phyloP scores from a whole-genome alignment of 2,329 filamentous ascomycete species.

The Ophiostoma fasciatum region DNA sequence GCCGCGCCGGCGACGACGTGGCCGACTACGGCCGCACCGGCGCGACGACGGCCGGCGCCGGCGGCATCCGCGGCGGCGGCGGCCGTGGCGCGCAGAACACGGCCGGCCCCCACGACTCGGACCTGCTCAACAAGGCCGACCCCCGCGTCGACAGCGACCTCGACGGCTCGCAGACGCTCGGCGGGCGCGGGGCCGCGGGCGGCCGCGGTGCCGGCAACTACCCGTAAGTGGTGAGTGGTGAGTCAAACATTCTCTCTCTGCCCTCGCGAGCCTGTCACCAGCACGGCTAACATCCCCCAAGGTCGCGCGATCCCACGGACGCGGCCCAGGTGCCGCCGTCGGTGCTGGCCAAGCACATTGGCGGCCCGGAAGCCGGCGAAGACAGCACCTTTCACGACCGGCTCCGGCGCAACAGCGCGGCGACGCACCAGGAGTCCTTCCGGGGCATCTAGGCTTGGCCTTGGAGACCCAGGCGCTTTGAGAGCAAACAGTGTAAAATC shows the following conservation, averaged over 20 bases:
- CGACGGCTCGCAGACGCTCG: slow-evolving; percentile 31
- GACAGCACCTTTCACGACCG: slow-evolving; percentile 28
- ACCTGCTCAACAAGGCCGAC: slow-evolving; percentile 29
- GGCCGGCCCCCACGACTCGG: slow-evolving; percentile 25
- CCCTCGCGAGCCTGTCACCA: no score
- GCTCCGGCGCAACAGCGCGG: slow-evolving; percentile 28
- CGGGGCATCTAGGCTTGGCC: slow-evolving; percentile 25
- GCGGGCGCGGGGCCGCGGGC: slow-evolving; percentile 26
- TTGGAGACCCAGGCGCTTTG: no score
- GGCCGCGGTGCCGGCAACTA: slow-evolving; percentile 34
- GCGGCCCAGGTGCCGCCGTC: slow-evolving; percentile 44
- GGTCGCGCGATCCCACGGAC: slow-evolving; percentile 39
- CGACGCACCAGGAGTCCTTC: slow-evolving; percentile 33
- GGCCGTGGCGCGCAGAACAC: slow-evolving; percentile 7
- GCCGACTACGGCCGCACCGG: no score
- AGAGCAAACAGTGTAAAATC: no score
- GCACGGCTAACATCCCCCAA: no score
- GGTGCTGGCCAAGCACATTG: slow-evolving; percentile 31
- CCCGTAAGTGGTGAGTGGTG: slow-evolving; percentile 25
- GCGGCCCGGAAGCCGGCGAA: slow-evolving; percentile 30
- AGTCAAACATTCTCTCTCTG: no score
- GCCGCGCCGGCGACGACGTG: no score
- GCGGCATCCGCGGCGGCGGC: not conserved
- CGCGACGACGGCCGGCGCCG: no score
- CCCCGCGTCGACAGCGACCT: slow-evolving; percentile 38